Evolutionary conservation across 2,329 filamentous ascomycete genomes (phyloP).

Genomic region (Fusarium sacchari): DNA sequence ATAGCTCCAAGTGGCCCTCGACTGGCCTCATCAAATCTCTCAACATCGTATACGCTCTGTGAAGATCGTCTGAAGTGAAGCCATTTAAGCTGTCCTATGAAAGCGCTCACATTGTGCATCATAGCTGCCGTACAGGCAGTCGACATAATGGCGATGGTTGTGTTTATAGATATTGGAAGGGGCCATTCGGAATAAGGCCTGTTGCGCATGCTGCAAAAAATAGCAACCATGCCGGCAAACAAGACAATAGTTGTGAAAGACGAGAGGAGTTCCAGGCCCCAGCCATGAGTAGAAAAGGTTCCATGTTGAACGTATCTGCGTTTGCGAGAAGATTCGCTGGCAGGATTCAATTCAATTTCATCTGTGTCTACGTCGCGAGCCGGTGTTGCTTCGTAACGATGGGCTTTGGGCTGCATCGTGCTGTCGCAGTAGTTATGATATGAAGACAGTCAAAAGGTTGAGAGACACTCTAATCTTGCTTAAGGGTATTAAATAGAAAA

Average conservation of each 20-base stretch:
- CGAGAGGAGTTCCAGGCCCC: neutral
- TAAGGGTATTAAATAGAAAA: neutral
- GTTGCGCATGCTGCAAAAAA: neutral
- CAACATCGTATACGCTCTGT: neutral
- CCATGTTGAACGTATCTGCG: neutral
- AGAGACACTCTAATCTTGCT: neutral
- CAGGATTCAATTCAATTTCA: neutral
- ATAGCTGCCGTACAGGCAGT: neutral
- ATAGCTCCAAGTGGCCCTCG: neutral
- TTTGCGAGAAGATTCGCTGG: too few species aligned
- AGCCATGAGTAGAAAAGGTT: neutral
- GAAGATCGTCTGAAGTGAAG: neutral
- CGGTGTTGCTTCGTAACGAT: neutral
- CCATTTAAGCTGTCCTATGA: neutral
- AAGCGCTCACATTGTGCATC: neutral
- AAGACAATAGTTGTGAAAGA: neutral
- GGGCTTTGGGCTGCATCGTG: neutral
- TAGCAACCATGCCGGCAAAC: neutral
- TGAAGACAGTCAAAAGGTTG: neutral
- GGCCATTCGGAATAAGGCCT: neutral
- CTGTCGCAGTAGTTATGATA: neutral
- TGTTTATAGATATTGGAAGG: neutral
- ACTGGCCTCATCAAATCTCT: neutral
- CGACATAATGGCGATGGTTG: neutral
- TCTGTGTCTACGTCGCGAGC: neutral